Percentiles rank a stretch among this genome's conserved stretches.
Conservation (phyloP, 805 yeast species). For the Priceomyces carsonii region DNA sequence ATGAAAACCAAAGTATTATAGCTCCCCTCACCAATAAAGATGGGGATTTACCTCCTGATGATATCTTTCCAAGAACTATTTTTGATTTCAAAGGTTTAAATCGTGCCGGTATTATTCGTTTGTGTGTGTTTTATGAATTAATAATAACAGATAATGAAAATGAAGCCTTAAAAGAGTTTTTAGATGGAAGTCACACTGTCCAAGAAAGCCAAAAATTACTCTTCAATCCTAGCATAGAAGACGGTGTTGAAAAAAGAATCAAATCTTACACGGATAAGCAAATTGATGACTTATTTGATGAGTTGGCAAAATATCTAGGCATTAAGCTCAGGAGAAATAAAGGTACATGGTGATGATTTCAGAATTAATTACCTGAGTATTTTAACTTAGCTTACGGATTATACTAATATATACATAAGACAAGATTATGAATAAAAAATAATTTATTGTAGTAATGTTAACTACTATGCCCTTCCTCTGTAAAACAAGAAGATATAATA, state of each 20-base stretch:
- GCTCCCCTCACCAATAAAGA: slow-evolving; percentile 78
- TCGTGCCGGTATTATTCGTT: slow-evolving; percentile 47
- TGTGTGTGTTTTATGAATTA: slow-evolving; percentile 75
- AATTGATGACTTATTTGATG: slow-evolving; percentile 56
- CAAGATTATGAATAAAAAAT: no score
- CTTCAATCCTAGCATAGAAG: not conserved
- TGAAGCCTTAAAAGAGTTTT: slow-evolving; percentile 30
- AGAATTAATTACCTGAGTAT: not conserved
- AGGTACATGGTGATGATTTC: slow-evolving; percentile 46
- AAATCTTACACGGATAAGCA: slow-evolving; percentile 43
- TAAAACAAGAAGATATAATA: no score
- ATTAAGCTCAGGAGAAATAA: slow-evolving; percentile 53
- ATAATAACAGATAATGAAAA: slow-evolving; percentile 64
- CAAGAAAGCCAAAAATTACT: slow-evolving; percentile 12
- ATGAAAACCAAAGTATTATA: slow-evolving; percentile 39
- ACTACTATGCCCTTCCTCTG: no score
- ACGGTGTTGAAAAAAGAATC: slow-evolving; percentile 8
- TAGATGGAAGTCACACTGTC: slow-evolving; percentile 7
- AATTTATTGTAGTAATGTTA: no score
- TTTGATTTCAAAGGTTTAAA: slow-evolving; percentile 50
- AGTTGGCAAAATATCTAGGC: slow-evolving; percentile 71
- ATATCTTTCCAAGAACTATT: slow-evolving; percentile 58
- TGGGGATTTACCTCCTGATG: slow-evolving; percentile 63
- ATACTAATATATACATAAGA: not conserved
- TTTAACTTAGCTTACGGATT: not conserved